Evolutionary conservation across 176 grass and related monocot species (phyloP), one percentile per base, ranked within the genome.

Genomic region (Triticum monococcum): DNA sequence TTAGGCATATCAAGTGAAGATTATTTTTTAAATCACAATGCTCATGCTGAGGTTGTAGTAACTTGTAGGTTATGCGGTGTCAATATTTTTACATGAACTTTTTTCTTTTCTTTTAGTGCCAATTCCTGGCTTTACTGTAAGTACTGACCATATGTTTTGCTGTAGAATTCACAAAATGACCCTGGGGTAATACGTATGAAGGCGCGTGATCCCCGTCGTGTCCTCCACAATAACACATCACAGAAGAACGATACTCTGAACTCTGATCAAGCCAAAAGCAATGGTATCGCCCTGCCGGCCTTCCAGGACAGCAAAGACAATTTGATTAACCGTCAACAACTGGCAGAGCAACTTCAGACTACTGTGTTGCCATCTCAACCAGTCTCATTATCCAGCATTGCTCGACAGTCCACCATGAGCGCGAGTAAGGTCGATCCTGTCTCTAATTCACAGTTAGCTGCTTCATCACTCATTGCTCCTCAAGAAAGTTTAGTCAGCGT

Each of bases 131-230:
- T 83, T 74, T 73, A 46, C 56, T 90, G 30, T 61, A 79, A 72
- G 13, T 41, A 68, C 43, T 70, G 54, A 81, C 77, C 68, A 67
- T 67, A 78, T 31, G 43, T 54, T 80, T 50, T 87, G 5, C 23
- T 84, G 28, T 59, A 91, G 90, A 84, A 83, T 78, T 62, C 84
- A 64, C 90, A 92, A 31, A 89, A 78, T 70, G 88, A 95, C 75
- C 62, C 60, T 81, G 91, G 80, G 71, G 68, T 76, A 40, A 30
- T 98, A 75, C 91, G 93, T 17, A 96, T 98, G 96, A 98, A 98
- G 80, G 90, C 92, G 37, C 93, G 93, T 80, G 96, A 98, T 89
- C 96, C 96, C n/a, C 90, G 96, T 26, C 85, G 93, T 7, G 46
- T 94, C 75, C 90, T 96, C 8, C 96, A 91, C 78, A 92, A 69